Evolutionary conservation across 179 eudicot genomes (phyloP).

Genomic region (Monotropa hypopitys): DNA sequence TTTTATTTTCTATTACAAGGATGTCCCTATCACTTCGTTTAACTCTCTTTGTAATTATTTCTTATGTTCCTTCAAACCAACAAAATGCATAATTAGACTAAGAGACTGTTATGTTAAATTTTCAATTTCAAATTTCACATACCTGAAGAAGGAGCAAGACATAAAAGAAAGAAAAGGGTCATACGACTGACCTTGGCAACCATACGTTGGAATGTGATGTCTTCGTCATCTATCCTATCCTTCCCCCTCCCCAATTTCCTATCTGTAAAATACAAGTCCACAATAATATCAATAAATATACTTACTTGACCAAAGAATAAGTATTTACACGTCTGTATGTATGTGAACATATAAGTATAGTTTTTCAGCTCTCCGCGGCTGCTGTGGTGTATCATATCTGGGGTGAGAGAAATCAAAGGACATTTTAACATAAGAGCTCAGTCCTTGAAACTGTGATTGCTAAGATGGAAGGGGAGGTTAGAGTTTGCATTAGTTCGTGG

Average conservation of each 20-base stretch:
- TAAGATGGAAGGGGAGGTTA: too few species aligned
- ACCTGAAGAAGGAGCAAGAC: not conserved
- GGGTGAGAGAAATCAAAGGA: too few species aligned
- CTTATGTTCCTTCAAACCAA: not conserved
- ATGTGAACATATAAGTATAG: not conserved
- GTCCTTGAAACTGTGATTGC: too few species aligned
- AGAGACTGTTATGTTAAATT: not conserved
- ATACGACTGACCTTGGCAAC: slow-evolving; percentile 87
- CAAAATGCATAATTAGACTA: not conserved
- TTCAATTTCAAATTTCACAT: not conserved
- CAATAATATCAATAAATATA: not conserved
- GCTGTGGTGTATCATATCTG: too few species aligned
- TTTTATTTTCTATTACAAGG: not conserved
- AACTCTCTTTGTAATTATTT: not conserved
- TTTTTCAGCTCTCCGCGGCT: too few species aligned
- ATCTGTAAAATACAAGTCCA: slow-evolving; percentile 32
- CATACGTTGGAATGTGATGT: slow-evolving; percentile 88
- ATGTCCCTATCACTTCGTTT: not conserved
- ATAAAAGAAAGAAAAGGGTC: slow-evolving; percentile 13
- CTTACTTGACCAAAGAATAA: not conserved
- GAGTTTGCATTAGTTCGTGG: too few species aligned
- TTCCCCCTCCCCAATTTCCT: slow-evolving; percentile 79
- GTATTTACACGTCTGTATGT: not conserved
- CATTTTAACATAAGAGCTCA: too few species aligned
- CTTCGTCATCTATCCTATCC: slow-evolving; percentile 83